Evolutionary conservation across 805 yeast species (phyloP), one percentile per base, ranked within the genome.

Genomic region (Ogataea nakhonphanomensis): DNA sequence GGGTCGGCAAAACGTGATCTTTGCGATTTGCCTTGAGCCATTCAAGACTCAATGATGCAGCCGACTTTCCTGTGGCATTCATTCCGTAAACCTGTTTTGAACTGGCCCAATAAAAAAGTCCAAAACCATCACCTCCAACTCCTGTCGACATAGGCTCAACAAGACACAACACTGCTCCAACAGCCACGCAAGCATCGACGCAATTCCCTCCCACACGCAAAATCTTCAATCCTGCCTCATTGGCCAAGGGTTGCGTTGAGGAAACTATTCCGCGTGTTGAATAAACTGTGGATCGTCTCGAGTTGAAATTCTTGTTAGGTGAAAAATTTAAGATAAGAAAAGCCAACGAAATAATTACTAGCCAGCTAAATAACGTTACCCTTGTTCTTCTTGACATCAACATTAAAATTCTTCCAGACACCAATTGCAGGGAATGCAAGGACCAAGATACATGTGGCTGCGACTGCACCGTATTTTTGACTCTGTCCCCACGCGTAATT

Each of bases 61-160:
- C 84, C 2, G 88, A 68, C 41, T 84, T 70, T 7, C 95, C 95
- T 33, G 85, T 75, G 4, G 91, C 95, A 58, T 84, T 85, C 50
- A 85, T 50, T 0, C 90, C 95, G 35, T 66, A 62, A 0, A 83
- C 84, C 41, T 68, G 65, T 41, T 74, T 70, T 4, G 72, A 66
- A 17, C 61, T 50, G 22, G 69, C 69, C 30, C 75, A 69, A 58
- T 79, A 81, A 54, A 69, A 79, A 25, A 84, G 61, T 2, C 79
- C 73, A 64, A 82, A 86, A 35, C 83, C 78, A 53, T 79, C 84
- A 26, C 84, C 84, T 5, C 82, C 84, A 36, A 78, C 66, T n/a
- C 82, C 84, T 0, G 84, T 73, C 23, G 81, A 73, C 1, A 73
- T 67, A 0, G 84, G 83, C 49, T 78, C 84, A 4, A 74, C 61